Percentiles rank a stretch among this genome's conserved stretches.
These are phyloP conservation scores for Talaromyces sp. DNA, from an alignment of 2,329 filamentous ascomycete species.

Conservation along the genomic window DNA sequence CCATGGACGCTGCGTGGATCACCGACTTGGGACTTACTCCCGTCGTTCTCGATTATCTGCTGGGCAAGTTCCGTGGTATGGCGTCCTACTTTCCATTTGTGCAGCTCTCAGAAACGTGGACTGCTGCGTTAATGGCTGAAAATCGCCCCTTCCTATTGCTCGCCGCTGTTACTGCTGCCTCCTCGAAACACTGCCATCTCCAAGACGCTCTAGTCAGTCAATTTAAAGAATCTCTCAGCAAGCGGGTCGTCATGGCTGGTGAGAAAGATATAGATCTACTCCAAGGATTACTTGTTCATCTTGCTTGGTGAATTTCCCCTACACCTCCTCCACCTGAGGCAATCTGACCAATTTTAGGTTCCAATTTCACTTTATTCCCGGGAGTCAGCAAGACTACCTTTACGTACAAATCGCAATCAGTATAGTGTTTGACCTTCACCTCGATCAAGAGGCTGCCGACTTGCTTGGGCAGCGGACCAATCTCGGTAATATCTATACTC, in stretches of 20 bases:
- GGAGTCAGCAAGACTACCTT: constrained; percentile 23
- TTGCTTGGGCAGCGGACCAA: constrained; percentile 16
- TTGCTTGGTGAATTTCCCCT: constrained; percentile 23
- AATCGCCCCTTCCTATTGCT: constrained; percentile 22
- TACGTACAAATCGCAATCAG: constrained; percentile 24
- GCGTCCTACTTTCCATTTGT: constrained; percentile 21
- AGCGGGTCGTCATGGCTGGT: constrained; percentile 17
- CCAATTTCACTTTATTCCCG: constrained; percentile 22
- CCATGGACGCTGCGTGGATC: not conserved
- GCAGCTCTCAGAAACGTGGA: constrained; percentile 16
- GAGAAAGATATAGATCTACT: constrained; percentile 29
- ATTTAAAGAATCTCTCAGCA: constrained; percentile 18
- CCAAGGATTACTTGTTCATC: constrained; percentile 27
- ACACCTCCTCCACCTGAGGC: too few relatives aligned
- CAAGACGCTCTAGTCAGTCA: constrained; percentile 15
- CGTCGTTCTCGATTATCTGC: constrained; percentile 18
- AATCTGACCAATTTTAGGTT: constrained; percentile 19
- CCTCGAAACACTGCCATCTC: constrained; percentile 18
- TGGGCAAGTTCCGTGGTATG: constrained; percentile 20
- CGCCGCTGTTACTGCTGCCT: constrained; percentile 20
- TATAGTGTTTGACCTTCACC: constrained; percentile 22
- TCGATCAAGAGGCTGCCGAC: constrained; percentile 20
- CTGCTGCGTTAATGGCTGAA: constrained; percentile 20
- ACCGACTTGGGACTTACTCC: not conserved
- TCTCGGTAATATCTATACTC: constrained; percentile 9